phyloP scores from a whole-genome alignment of 2,329 filamentous ascomycete genomes.

The Trichoderma sp. region DNA sequence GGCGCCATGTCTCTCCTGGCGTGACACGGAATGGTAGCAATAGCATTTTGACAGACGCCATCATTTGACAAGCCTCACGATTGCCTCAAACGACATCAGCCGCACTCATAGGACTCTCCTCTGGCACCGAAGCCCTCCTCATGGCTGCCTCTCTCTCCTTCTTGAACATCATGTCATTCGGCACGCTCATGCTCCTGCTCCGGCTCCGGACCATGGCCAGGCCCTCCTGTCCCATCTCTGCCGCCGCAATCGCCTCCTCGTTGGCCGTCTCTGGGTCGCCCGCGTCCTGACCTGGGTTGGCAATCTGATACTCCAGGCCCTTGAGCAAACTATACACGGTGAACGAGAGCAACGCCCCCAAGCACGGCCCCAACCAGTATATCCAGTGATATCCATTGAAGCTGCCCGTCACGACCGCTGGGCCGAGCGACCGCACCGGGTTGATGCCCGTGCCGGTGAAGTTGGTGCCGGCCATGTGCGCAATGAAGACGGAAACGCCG shows the following conservation, averaged over 20 bases:
- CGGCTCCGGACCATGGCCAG: conserved; percentile 5
- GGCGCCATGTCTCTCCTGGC: neutral
- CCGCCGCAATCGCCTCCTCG: conserved; percentile 4
- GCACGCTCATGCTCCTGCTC: neutral
- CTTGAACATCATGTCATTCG: neutral
- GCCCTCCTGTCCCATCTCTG: neutral
- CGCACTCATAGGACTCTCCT: neutral
- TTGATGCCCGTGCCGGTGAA: conserved; percentile 53
- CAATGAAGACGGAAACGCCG: conserved; percentile 68
- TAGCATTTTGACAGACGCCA: neutral
- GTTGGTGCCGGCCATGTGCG: conserved; percentile 47
- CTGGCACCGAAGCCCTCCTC: neutral
- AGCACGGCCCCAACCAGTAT: conserved; percentile 56
- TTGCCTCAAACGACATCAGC: conserved; percentile 7
- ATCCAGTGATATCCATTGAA: conserved; percentile 55
- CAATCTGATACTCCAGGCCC: conserved; percentile 52
- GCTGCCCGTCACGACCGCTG: conserved; percentile 42
- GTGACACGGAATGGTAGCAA: neutral
- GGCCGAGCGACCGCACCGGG: conserved; percentile 53
- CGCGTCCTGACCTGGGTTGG: conserved; percentile 52
- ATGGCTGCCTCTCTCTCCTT: neutral
- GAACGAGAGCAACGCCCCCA: conserved; percentile 51
- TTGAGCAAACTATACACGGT: conserved; percentile 54
- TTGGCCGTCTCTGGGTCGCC: conserved; percentile 1
- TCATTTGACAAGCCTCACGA: neutral